phyloP scores from a whole-genome alignment of 305 asterid species.

The Fraxinus xanthoxyloides region DNA sequence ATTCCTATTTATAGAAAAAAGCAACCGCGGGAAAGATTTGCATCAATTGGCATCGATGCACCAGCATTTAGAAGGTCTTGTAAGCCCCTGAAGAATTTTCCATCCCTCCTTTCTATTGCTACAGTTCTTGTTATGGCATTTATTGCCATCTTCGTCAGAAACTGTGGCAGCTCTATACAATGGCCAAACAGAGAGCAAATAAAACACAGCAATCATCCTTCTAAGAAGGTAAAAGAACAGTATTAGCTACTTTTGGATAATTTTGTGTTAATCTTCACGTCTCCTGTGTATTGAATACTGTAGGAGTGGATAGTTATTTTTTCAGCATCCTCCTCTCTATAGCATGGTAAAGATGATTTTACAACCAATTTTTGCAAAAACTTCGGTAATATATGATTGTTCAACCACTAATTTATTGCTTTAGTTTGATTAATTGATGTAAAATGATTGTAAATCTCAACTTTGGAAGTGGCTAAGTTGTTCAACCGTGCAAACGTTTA shows the following conservation, averaged over 20 bases:
- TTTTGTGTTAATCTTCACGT: constrained; percentile 3
- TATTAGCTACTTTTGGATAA: constrained; percentile 18
- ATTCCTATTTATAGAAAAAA: constrained; percentile 49
- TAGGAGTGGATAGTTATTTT: neutral
- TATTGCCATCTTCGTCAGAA: constrained; percentile 36
- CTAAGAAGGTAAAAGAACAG: constrained; percentile 29
- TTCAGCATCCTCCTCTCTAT: neutral
- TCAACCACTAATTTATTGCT: neutral
- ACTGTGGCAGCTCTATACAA: constrained; percentile 34
- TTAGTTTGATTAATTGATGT: neutral
- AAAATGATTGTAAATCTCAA: neutral
- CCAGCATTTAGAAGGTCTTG: constrained; percentile 33
- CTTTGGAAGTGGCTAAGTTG: neutral
- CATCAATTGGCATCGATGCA: constrained; percentile 53
- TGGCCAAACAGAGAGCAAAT: constrained; percentile 28
- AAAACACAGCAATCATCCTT: constrained; percentile 22
- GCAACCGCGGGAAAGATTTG: constrained; percentile 67
- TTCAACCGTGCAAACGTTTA: neutral
- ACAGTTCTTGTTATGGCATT: constrained; percentile 38
- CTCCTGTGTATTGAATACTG: neutral
- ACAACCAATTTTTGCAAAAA: neutral
- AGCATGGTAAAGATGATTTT: neutral
- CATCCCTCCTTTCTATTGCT: constrained; percentile 37
- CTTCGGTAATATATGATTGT: neutral
- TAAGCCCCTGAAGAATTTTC: constrained; percentile 31